Percentiles rank a stretch among this genome's conserved stretches.
Evolutionary conservation across 1,139 yeast species (phyloP).

Genomic region (Tardiomyces depauwii): DNA sequence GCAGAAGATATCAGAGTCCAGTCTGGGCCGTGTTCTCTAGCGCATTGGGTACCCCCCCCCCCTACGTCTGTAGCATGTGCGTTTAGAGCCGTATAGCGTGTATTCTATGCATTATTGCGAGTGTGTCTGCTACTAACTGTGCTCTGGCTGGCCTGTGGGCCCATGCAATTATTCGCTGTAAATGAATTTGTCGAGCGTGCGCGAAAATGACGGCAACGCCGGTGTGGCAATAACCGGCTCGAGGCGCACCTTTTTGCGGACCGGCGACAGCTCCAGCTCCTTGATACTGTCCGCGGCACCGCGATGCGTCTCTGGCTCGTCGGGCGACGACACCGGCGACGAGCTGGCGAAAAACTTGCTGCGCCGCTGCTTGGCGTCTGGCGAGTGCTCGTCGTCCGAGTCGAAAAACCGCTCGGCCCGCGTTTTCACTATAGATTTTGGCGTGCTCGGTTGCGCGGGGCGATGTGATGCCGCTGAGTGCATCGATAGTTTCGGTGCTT

Average conservation of each 20-base stretch:
- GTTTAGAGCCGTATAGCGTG: constrained; percentile 19
- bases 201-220: not conserved
- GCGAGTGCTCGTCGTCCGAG: not conserved
- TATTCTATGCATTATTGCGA: no score
- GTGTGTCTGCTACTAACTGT: no score
- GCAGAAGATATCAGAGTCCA: constrained; percentile 34
- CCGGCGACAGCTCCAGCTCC: not conserved
- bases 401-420: not conserved
- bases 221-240: no score
- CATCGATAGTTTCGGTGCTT: no score
- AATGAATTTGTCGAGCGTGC: not conserved
- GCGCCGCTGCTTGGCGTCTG: not conserved
- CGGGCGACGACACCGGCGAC: not conserved
- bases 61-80: constrained; percentile 8
- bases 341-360: not conserved
- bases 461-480: no score
- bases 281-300: not conserved
- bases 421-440: not conserved
- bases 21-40: constrained; percentile 41
- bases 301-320: not conserved
- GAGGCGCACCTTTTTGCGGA: not conserved
- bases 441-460: no score
- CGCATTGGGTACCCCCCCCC: not conserved
- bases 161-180: not conserved
- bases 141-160: no score